Evolutionary conservation across 176 grass and related monocot genomes (phyloP), one percentile per base, ranked within the genome.

Genomic region (Areca catechu): DNA sequence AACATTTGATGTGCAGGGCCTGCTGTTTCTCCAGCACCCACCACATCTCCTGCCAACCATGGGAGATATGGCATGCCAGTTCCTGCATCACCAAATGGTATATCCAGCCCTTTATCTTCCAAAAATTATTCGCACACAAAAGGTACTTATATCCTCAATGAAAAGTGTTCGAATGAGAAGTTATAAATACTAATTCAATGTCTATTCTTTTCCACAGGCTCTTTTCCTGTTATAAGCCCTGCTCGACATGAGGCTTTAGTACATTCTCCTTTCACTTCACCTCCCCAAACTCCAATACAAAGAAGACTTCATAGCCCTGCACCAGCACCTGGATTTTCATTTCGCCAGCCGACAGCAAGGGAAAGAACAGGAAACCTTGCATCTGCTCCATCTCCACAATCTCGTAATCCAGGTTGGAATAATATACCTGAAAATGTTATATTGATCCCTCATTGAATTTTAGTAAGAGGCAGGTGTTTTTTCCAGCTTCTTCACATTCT

Each of bases 141-240:
- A 89, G 80, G 76, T 84, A 67, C 22, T 66, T 61, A 69, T 69
- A 50, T 57, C 19, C 47, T 29, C 7, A 28, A 53, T 61, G 30
- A 5, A 68, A 51, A 74, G 22, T 20, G 21, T 14, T 22, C 3
- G 18, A 16, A 53, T 62, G 49, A 54, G 19, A 70, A 24, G 47
- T 20, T 19, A 50, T 3, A n/a, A 21, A 17, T 23, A 54, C 16
- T 43, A 54, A 15, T 65, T 37, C 16, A 48, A 22, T 19, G 7
- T 19, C 50, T 60, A 4, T 54, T 66, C 49, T 72, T 85, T 75
- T 19, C 37, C 64, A 20, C 84, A 88, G 87, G 63, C 48, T 79
- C 75, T 57, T 83, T 62, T 68, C 84, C 84, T 72, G 63, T 69
- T 20, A 74, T 76, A 82, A 89, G 73, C 74, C 84, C 81, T 80